Conservation (phyloP, 2,329 filamentous ascomycete species). For the Neospermospora avenae region DNA sequence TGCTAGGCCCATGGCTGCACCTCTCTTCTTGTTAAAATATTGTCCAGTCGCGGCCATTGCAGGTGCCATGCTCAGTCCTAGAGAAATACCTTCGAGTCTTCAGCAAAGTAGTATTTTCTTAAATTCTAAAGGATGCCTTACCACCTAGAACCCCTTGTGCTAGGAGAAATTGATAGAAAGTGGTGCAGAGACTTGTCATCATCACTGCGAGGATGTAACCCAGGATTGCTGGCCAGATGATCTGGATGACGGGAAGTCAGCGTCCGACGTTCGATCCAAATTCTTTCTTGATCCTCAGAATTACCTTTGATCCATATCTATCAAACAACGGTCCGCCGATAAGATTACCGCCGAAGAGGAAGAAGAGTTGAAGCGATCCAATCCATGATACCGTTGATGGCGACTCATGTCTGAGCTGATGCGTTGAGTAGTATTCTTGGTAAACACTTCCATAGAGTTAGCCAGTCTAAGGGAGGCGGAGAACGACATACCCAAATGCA, state of each 20-base stretch:
- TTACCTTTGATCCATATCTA: constrained; percentile 52
- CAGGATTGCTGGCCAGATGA: constrained; percentile 35
- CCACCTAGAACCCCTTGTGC: constrained; percentile 33
- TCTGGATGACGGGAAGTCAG: constrained; percentile 26
- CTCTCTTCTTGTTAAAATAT: constrained; percentile 48
- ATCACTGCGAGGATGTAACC: constrained; percentile 31
- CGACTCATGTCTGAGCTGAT: constrained; percentile 46
- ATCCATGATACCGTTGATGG: constrained; percentile 58
- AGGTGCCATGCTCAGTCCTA: constrained; percentile 41
- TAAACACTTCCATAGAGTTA: constrained; percentile 43
- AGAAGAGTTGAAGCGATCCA: constrained; percentile 51
- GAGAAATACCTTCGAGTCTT: constrained; percentile 20
- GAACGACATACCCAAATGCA: constrained; percentile 41
- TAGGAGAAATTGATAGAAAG: constrained; percentile 38
- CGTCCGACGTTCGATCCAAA: no score
- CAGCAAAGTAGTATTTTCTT: background rate
- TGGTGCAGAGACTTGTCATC: constrained; percentile 37
- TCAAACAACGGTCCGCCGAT: constrained; percentile 60
- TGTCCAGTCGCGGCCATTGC: constrained; percentile 39
- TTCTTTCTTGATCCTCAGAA: background rate
- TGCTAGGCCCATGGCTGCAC: constrained; percentile 46
- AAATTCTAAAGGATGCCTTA: constrained; percentile 19
- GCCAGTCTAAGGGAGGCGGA: background rate
- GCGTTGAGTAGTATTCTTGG: constrained; percentile 53
- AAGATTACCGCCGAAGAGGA: constrained; percentile 49